A percentile compares a stretch with the other conserved stretches of the same genome.
These are phyloP conservation scores for Psilocybe tampanensis DNA, from an alignment of 768 basidiomycete species.

Conservation along the genomic window DNA sequence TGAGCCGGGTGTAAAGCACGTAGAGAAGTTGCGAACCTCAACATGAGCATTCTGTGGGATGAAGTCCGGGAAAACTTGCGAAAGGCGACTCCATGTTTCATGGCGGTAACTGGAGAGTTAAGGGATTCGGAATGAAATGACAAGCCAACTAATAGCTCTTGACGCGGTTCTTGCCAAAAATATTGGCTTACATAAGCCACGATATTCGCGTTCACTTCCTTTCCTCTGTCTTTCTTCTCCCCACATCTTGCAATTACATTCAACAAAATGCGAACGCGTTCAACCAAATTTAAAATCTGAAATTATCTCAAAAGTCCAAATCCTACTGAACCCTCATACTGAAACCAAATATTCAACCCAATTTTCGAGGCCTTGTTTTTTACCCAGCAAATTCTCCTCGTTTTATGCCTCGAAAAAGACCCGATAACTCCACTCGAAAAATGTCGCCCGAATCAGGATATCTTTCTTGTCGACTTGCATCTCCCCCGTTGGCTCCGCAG, in stretches of 20 bases:
- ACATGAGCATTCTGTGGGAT: constrained; percentile 91
- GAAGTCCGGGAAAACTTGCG: constrained; percentile 91
- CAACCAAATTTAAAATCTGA: not conserved
- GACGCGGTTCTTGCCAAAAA: not conserved
- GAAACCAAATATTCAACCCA: not conserved
- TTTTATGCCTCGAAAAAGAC: constrained; percentile 40
- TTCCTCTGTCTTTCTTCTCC: not conserved
- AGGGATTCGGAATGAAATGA: not conserved
- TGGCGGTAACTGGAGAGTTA: constrained; percentile 31
- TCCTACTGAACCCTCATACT: not conserved
- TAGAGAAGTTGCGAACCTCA: constrained; percentile 61
- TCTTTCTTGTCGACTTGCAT: constrained; percentile 44
- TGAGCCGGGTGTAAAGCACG: not conserved
- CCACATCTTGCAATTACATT: not conserved
- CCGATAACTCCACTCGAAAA: constrained; percentile 52
- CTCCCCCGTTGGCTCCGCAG: constrained; percentile 60
- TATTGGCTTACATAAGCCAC: constrained; percentile 11
- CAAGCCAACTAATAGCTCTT: not conserved
- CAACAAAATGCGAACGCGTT: not conserved
- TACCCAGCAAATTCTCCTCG: constrained; percentile 37
- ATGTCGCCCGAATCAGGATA: constrained; percentile 60
- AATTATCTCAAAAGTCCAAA: not conserved
- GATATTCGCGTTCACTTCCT: not conserved
- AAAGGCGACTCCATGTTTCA: constrained; percentile 96
- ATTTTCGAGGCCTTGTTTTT: not conserved